Evolutionary conservation across 148 eudicot genomes (phyloP).

Genomic region (Euryodendron excelsum): DNA sequence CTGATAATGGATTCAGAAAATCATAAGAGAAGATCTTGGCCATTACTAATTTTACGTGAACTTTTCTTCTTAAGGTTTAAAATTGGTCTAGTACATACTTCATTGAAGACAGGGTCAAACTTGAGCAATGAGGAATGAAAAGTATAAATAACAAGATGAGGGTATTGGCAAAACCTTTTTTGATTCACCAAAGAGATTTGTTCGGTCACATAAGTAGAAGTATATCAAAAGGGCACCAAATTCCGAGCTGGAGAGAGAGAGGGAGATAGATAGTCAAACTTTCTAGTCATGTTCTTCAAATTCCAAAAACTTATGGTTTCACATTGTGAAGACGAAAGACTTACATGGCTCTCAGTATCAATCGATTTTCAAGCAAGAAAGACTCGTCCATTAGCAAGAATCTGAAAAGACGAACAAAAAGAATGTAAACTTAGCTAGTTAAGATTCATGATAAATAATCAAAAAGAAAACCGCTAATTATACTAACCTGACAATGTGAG

Average conservation of each 20-base stretch:
- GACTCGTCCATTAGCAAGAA: constrained; percentile 72
- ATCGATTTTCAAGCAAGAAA: constrained; percentile 76
- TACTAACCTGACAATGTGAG: constrained; percentile 59
- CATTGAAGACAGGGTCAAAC: neutral
- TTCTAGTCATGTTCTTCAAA: constrained; percentile 2
- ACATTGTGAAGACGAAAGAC: constrained; percentile 27
- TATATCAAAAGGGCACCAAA: constrained; percentile 70
- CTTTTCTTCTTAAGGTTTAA: constrained; percentile 1
- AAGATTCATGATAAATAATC: neutral
- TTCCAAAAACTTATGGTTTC: neutral
- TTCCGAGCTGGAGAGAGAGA: constrained; percentile 57
- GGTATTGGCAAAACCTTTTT: constrained; percentile 51
- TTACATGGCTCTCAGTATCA: constrained; percentile 84
- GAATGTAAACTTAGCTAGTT: constrained; percentile 9
- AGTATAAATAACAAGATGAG: neutral
- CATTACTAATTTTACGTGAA: neutral
- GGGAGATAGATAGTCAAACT: constrained; percentile 5
- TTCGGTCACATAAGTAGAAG: constrained; percentile 86
- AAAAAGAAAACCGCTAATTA: neutral
- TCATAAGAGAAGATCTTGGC: neutral
- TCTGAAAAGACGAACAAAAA: constrained; percentile 34
- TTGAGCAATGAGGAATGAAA: neutral
- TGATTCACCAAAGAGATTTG: constrained; percentile 69
- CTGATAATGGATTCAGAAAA: neutral
- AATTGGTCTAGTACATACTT: neutral